Evolutionary conservation across 179 eudicot genomes (phyloP), one percentile per base, ranked within the genome.

Genomic region (Sideroxylon spinosum): DNA sequence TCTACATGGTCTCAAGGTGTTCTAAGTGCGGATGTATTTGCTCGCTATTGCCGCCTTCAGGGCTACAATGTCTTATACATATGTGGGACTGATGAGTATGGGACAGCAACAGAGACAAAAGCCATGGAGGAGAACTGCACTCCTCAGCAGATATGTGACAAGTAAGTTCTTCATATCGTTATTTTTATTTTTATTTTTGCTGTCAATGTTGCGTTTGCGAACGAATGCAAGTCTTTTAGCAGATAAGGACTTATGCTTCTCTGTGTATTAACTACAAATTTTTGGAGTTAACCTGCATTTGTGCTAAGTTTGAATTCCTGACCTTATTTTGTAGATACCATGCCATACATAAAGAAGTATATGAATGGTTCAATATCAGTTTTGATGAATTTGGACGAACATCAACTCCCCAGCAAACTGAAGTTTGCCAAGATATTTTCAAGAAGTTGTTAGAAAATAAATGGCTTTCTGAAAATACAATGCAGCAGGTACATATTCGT

Each of bases 321-420:
- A 26, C 28, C 29, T 78, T 52, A 17, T 53, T 73, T 76, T 80
- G 79, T 66, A 93, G 97, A 67, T 92, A 93, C 82, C 92, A 93
- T 74, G 97, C 87, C 7, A 90, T 93, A 82, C 98, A 92, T 70
- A 92, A 85, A 76, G 89, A 88, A 68, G 93, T 92, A 8, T 93
- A 92, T 78, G 86, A 93, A 0, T 93, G 98, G 98, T 92, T 93
- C 81, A 67, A 87, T 71, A 94, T 94, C 61, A 81, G 88, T 79
- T 93, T 92, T 77, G 97, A 94, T 79, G 84, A 89, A 77, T 94
- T 94, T 81, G 98, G 98, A 23, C 90, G 98, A 77, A 94, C 98
- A 0, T 94, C 98, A 75, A 86, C 86, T 57, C 94, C 97, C 6
- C 83, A 92, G 37, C 97, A 92, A 82, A 92, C 98, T 53, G 91